A percentile compares a stretch with the other conserved stretches of the same genome.
Conservation (phyloP, 2,329 filamentous ascomycete genomes). For the Daldinia eschscholtzii region DNA sequence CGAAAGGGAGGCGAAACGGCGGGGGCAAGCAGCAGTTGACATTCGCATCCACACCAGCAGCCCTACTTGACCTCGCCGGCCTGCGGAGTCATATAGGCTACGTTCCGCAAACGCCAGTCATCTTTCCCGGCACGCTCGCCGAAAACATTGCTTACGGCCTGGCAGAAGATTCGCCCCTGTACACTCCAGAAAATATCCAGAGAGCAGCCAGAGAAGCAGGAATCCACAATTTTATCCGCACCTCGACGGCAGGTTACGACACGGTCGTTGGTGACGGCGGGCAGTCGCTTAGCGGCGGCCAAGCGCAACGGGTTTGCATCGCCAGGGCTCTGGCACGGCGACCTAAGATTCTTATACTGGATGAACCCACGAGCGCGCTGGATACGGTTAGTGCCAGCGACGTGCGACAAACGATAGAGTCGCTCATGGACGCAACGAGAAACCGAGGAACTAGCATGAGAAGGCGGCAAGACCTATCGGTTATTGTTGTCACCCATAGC, state of each 20-base stretch:
- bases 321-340: constrained; percentile 80
- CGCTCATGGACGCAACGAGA: constrained; percentile 59
- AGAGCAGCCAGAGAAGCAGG: constrained; percentile 69
- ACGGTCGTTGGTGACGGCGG: constrained; percentile 84
- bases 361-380: constrained; percentile 87
- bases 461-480: constrained; percentile 63
- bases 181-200: constrained; percentile 60
- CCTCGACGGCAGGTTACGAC: constrained; percentile 76
- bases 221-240: constrained; percentile 81
- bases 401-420: constrained; percentile 72
- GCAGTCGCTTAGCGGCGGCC: constrained; percentile 79
- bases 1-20: background rate
- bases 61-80: constrained; percentile 68
- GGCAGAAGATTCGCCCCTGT: constrained; percentile 64
- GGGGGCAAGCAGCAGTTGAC: constrained; percentile 59
- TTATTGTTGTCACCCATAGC: constrained; percentile 86
- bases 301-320: constrained; percentile 84
- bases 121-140: constrained; percentile 82
- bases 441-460: background rate
- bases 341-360: constrained; percentile 81
- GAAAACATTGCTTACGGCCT: constrained; percentile 89
- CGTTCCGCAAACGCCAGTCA: constrained; percentile 77
- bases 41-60: constrained; percentile 70
- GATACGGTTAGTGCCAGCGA: constrained; percentile 75
- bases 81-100: constrained; percentile 74